Base-by-base conservation (phyloP, 1,284 basidiomycete species). In the Gymnopus androsaceus region DNA sequence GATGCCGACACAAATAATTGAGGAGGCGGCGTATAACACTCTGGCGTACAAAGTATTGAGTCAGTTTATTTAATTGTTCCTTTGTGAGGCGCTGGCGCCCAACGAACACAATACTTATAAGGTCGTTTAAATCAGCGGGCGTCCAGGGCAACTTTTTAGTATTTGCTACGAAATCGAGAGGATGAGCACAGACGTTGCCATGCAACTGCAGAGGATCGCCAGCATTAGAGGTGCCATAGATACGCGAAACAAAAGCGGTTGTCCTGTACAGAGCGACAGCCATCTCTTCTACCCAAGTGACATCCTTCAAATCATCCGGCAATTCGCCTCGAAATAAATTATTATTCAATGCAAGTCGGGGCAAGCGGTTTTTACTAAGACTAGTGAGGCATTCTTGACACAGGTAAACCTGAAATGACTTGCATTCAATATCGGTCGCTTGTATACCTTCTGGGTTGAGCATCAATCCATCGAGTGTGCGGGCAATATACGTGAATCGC, bases 71-170 rank as follows among this genome's bases (percentile, higher is more conserved):
- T 27, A 46, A 15, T 6, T 46, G 25, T 4, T 46, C 25, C 11
- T 31, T 46, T 9, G 4, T 46, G 15, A 46, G 30, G 15, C 61
- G 59, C 1, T 54, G 49, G 30, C 60, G 49, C 1, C 66, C 65
- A 23, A 69, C 56, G 51, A 69, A 69, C 0, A 69, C 61, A 12
- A 69, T 58, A 28, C 46, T 58, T 8, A 68, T 37, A 21, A 60
- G 46, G 15, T 56, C 64, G 58, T 59, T 66, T 19, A 67, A 41
- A 60, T 68, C 57, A n/a, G 48, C 48, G 36, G 61, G 62, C 6
- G 61, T 62, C 0, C 59, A 51, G n/a, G 67, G 67, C 2, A 69
- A 45, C 3, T 56, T 44, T 41, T 27, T 23, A 6, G 63, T 66
- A 41, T 65, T 66, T 1, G 61, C 63, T 4, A 63, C 28, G 9